A percentile compares a stretch with the other conserved stretches of the same genome.
phyloP scores from a whole-genome alignment of 139 green algal species.

The Micractinium conductrix region DNA sequence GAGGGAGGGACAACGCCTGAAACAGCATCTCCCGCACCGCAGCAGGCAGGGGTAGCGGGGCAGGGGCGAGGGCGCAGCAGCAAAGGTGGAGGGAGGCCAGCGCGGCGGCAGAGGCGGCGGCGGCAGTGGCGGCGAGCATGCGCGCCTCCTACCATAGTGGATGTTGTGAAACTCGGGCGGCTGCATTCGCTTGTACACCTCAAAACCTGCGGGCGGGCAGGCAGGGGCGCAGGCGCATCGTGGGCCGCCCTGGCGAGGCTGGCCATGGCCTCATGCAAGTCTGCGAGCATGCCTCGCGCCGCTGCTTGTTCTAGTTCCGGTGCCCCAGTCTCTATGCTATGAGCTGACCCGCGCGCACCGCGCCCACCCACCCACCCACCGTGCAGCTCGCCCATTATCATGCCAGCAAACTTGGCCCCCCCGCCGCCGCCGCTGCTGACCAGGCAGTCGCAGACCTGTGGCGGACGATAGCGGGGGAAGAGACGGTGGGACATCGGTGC shows the following conservation, averaged over 20 bases:
- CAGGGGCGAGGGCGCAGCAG: too few species aligned
- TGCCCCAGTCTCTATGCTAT: too few species aligned
- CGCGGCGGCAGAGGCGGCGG: too few species aligned
- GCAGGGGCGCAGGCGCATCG: too few species aligned
- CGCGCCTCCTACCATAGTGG: conserved; percentile 27
- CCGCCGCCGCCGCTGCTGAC: neutral
- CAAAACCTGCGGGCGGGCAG: conserved; percentile 24
- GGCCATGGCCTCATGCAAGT: too few species aligned
- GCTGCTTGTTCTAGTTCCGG: too few species aligned
- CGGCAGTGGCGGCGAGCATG: too few species aligned
- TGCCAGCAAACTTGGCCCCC: conserved; percentile 25
- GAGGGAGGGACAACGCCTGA: conserved; percentile 11
- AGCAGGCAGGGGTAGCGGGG: neutral
- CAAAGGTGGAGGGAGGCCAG: too few species aligned
- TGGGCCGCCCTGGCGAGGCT: too few species aligned
- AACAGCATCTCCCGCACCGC: conserved; percentile 51
- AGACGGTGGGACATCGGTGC: too few species aligned
- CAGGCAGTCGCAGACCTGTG: conserved; percentile 29
- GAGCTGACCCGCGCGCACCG: too few species aligned
- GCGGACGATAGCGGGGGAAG: neutral
- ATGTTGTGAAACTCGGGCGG: conserved; percentile 47
- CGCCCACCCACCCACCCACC: neutral
- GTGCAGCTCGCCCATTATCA: conserved; percentile 47
- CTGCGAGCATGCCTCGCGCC: too few species aligned
- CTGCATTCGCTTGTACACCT: conserved; percentile 46